Percentiles rank a stretch among this genome's conserved stretches.
Evolutionary conservation across 2,329 filamentous ascomycete genomes (phyloP).

Genomic region (Coniochaeta sp.): DNA sequence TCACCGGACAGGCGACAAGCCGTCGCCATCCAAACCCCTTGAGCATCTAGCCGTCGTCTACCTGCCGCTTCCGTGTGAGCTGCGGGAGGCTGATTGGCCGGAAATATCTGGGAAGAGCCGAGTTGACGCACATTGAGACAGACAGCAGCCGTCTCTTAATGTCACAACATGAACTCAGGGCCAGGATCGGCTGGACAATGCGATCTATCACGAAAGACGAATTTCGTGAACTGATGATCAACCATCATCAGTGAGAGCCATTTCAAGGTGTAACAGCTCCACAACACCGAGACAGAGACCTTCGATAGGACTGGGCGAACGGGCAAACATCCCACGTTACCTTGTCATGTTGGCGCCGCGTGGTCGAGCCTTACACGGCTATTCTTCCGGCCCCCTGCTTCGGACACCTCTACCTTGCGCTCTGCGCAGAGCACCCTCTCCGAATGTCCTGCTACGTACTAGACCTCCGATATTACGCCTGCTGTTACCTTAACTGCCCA

Average conservation of each 20-base stretch:
- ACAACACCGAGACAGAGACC: not conserved
- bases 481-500: not conserved
- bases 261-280: not conserved
- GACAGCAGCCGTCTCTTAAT: not conserved
- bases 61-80: constrained; percentile 2
- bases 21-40: not conserved
- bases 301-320: not conserved
- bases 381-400: constrained; percentile 2
- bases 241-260: constrained; percentile 4
- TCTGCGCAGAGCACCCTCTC: not conserved
- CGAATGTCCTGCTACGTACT: not conserved
- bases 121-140: constrained; percentile 1
- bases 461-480: not conserved
- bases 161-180: not conserved
- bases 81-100: constrained; percentile 10
- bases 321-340: not conserved
- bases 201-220: not conserved
- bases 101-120: constrained; percentile 3
- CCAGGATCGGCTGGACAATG: constrained; percentile 6
- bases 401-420: not conserved
- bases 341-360: not conserved
- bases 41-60: constrained; percentile 3
- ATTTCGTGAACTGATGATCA: constrained; percentile 4
- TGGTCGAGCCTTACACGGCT: not conserved
- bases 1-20: constrained; percentile 3